Conservation (phyloP, 345 rosid genomes). For the Arabis hirsuta region DNA sequence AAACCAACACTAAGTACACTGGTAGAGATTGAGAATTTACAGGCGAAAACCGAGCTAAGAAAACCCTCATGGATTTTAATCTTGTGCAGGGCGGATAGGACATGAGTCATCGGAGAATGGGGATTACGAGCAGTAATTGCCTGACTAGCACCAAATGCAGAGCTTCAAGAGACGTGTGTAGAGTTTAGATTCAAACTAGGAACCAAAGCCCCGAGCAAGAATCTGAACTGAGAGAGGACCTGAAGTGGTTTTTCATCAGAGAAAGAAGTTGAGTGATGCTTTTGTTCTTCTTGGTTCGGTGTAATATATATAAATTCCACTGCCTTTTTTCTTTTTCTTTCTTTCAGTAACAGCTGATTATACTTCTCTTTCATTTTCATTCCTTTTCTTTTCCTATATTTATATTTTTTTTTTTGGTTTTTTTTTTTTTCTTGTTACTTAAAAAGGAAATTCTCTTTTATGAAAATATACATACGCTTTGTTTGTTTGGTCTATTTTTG, state of each 20-base stretch:
- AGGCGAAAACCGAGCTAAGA: not conserved
- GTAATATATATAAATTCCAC: constrained; percentile 36
- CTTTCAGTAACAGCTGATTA: constrained; percentile 31
- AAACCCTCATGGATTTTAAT: constrained; percentile 9
- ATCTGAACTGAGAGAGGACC: constrained; percentile 30
- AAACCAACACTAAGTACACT: not conserved
- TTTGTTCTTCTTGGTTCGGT: constrained; percentile 40
- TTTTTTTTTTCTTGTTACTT: constrained; percentile 13
- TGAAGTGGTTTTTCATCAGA: constrained; percentile 19
- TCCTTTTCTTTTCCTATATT: constrained; percentile 14
- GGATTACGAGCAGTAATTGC: constrained; percentile 54
- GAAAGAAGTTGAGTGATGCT: constrained; percentile 38
- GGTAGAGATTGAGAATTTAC: not conserved
- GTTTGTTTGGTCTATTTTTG: constrained; percentile 20
- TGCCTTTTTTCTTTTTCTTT: not conserved
- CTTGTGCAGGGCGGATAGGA: constrained; percentile 57
- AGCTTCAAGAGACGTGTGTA: constrained; percentile 32
- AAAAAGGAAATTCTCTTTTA: constrained; percentile 30
- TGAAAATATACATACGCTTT: constrained; percentile 22
- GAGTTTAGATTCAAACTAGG: constrained; percentile 40
- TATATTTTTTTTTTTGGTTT: not conserved
- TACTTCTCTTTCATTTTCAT: constrained; percentile 33
- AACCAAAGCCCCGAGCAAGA: constrained; percentile 31
- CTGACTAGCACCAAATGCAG: constrained; percentile 39
- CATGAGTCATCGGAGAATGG: constrained; percentile 70